A percentile compares a stretch with the other conserved stretches of the same genome.
Evolutionary conservation across 2,329 filamentous ascomycete species (phyloP).

Genomic region (Ophiocordyceps camponoti-leonardi): DNA sequence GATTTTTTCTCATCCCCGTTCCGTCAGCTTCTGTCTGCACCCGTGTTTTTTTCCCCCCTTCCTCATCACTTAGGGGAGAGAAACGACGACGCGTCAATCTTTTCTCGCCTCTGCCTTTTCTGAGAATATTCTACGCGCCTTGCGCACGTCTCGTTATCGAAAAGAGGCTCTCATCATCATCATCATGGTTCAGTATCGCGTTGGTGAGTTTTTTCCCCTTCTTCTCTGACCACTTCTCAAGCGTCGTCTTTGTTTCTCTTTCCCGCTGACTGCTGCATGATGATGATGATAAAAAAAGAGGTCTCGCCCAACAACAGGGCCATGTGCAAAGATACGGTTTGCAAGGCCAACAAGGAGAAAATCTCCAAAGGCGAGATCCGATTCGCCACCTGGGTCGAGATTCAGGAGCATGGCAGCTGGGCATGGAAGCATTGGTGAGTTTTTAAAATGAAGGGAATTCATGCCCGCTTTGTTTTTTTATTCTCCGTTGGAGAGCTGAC

Average conservation of each 20-base stretch:
- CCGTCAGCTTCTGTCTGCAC: not conserved
- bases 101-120: not conserved
- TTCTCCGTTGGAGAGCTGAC: not conserved
- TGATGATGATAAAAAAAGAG: constrained; percentile 30
- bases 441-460: not conserved
- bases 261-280: not conserved
- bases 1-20: not conserved
- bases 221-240: not conserved
- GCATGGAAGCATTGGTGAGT: constrained; percentile 75
- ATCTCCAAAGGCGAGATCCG: constrained; percentile 67
- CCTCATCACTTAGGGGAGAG: not conserved
- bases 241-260: not conserved
- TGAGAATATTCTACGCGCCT: too few species aligned
- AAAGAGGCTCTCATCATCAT: too few species aligned
- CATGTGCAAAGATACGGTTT: constrained; percentile 53
- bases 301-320: constrained; percentile 54
- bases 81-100: not conserved
- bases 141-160: too few species aligned
- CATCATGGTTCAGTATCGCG: constrained; percentile 27
- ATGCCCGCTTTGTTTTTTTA: not conserved
- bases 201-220: constrained; percentile 19
- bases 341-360: constrained; percentile 53
- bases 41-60: too few species aligned
- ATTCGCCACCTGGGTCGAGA: constrained; percentile 55
- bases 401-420: constrained; percentile 46